These are phyloP conservation scores for Aschersonia sp. DNA, from an alignment of 2,329 filamentous ascomycete genomes.

Conservation along the genomic window DNA sequence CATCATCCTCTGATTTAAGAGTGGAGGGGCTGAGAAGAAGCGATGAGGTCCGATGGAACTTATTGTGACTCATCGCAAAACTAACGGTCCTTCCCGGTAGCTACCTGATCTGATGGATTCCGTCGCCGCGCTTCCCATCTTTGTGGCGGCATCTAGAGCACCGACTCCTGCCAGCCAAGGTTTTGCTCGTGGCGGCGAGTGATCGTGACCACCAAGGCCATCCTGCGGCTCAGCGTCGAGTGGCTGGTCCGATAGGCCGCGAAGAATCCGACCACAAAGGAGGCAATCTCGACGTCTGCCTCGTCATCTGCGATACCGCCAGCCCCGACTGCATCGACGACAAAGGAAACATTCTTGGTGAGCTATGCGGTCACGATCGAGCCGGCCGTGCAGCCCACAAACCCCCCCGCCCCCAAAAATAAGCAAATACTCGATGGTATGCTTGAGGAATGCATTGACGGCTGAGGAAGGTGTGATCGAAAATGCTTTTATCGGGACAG, in stretches of 20 bases:
- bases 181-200: too few relatives aligned
- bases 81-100: too few relatives aligned
- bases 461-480: background rate
- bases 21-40: too few relatives aligned
- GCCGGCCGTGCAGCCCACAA: slow-evolving; percentile 34
- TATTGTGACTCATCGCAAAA: too few relatives aligned
- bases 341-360: slow-evolving; percentile 19
- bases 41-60: too few relatives aligned
- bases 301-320: slow-evolving; percentile 14
- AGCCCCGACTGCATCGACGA: slow-evolving; percentile 17
- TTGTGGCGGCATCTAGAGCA: too few relatives aligned
- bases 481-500: too few relatives aligned
- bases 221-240: slow-evolving; percentile 24
- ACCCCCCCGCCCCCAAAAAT: slow-evolving; percentile 18
- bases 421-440: slow-evolving; percentile 22
- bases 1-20: slow-evolving; percentile 14
- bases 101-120: too few relatives aligned
- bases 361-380: slow-evolving; percentile 34
- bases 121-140: too few relatives aligned
- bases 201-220: slow-evolving; percentile 10
- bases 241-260: slow-evolving; percentile 24
- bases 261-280: slow-evolving; percentile 20
- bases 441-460: slow-evolving; percentile 10
- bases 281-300: slow-evolving; percentile 22
- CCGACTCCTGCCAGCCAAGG: too few relatives aligned